Base-by-base conservation (phyloP, 768 basidiomycete species). In the Phanerochaete sordida region DNA sequence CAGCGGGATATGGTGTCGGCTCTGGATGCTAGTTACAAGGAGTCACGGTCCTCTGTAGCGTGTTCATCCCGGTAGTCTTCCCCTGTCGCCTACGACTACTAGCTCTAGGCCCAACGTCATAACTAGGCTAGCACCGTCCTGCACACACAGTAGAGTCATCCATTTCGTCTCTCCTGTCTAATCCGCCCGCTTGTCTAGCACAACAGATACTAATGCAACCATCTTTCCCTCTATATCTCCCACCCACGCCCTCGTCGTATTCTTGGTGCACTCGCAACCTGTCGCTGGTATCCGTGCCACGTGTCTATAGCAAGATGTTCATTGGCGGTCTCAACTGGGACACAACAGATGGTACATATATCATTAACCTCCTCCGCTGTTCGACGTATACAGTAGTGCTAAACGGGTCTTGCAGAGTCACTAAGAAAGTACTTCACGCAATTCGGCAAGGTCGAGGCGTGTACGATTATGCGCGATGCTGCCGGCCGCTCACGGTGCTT, bases 271-370 rank as follows among this genome's bases (percentile, higher is more conserved):
- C 26, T 44, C 43, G 52, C 44, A 27, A 58, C 35, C 45, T 54
- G 52, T 47, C 46, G 39, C 55, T 58, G 56, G 49, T 55, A 39
- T 53, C 30, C 44, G 27, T 55, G 16, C 46, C n/a, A 52, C 39
- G 31, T 59, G 46, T 65, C 58, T 78, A 74, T 81, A 98, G 97
- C 76, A 99, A 99, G 83, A 99, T 99, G 97, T 99, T 99, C 76
- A 95, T 99, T 72, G 97, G 97, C 64, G 97, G 97, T 65, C 82
- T 99, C 65, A 97, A 98, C 79, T 99, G 97, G 97, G 96, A 98
- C 76, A 98, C 97, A 69, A 96, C 93, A 73, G 97, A 98, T 83
- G 96, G 97, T 99, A 84, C 75, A 69, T 70, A 84, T 74, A 58
- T 64, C 51, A 66, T 66, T 57, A 69, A 72, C 67, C 65, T 73